Evolutionary conservation across 2,329 filamentous ascomycete species (phyloP), one percentile per base, ranked within the genome.

Genomic region (Aquanectria penicillioides): DNA sequence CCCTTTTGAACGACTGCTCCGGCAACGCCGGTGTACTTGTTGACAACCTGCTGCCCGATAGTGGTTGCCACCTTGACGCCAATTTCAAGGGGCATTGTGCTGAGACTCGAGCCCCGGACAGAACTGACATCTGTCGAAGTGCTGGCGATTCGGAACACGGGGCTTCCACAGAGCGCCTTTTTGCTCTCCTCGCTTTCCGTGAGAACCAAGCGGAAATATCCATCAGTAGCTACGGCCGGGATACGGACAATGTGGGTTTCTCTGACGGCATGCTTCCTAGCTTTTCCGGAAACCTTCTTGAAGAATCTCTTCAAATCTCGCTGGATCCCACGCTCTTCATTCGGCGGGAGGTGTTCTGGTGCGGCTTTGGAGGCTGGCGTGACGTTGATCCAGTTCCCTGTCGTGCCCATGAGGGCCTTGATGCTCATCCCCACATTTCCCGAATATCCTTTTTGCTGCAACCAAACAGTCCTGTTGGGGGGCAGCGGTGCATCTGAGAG

Each of bases 111-210:
- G 1, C 89, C 89, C 7, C 87, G 83, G 2, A 91, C 70, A 0
- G 87, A 82, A 66, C 85, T 86, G 0, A 83, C 78, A 59, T 87
- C 86, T 0, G 81, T 79, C 0, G 87, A 89, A 0, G 86, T 86
- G 60, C 88, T 91, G 2, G 89, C 83, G n/a, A 92, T 78, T 13
- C 89, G 82, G 64, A 92, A 91, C 0, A 89, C 83, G 0, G 89
- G 89, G 61, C 87, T 90, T 0, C 83, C 81, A 59, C 88, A 90
- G 0, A 91, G 79, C 0, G 84, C 78, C 65, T 85, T 88, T 63
- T 83, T 84, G 12, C 63, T 64, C 3, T 69, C 65, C 2, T 66
- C 59, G 0, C 75, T 84, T 1, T 78, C 73, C 60, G 87, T 90
- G 8, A 92, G 77, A 0, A 91, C 83, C 5, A 92, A 76, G 10